phyloP scores from a whole-genome alignment of 495 filamentous ascomycete species.

The Schizothecium vesticola region DNA sequence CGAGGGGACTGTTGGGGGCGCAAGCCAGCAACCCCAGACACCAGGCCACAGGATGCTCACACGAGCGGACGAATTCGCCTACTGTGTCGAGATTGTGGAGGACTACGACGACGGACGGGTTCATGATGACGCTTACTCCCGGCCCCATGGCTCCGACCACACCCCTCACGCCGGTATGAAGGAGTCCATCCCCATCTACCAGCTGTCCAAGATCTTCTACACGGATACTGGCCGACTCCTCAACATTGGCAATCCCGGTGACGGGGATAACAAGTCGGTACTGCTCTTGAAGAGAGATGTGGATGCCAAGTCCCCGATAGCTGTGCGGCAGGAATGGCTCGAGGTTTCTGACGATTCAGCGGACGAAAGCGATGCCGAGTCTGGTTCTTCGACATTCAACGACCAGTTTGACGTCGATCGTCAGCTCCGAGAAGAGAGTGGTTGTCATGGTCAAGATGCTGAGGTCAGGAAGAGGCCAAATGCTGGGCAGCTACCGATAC shows the following conservation, averaged over 20 bases:
- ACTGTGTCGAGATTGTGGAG: slow-evolving; percentile 84
- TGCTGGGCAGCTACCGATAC: slow-evolving; percentile 63
- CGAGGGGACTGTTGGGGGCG: slow-evolving; percentile 18
- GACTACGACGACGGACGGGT: slow-evolving; percentile 88
- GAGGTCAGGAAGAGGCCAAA: slow-evolving; percentile 21
- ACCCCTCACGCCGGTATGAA: slow-evolving; percentile 70
- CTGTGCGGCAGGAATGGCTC: slow-evolving; percentile 19
- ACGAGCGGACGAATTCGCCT: slow-evolving; percentile 65
- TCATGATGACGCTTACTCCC: slow-evolving; percentile 69
- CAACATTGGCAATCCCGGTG: slow-evolving; percentile 72
- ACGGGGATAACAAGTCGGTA: slow-evolving; percentile 77
- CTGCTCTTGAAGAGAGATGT: slow-evolving; percentile 81
- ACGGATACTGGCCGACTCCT: slow-evolving; percentile 92
- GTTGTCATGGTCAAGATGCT: background rate
- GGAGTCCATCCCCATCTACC: slow-evolving; percentile 79
- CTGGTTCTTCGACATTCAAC: slow-evolving; percentile 17
- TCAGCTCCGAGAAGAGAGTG: slow-evolving; percentile 55
- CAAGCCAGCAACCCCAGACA: background rate
- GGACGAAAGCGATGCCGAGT: background rate
- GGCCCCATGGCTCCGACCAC: slow-evolving; percentile 65
- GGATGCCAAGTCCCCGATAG: slow-evolving; percentile 65
- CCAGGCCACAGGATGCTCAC: background rate
- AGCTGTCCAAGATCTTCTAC: slow-evolving; percentile 96
- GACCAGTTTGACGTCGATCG: slow-evolving; percentile 62
- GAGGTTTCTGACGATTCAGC: slow-evolving; percentile 12